A percentile compares a stretch with the other conserved stretches of the same genome.
Conservation (phyloP, 768 basidiomycete genomes). For the Tulasnella sp. region DNA sequence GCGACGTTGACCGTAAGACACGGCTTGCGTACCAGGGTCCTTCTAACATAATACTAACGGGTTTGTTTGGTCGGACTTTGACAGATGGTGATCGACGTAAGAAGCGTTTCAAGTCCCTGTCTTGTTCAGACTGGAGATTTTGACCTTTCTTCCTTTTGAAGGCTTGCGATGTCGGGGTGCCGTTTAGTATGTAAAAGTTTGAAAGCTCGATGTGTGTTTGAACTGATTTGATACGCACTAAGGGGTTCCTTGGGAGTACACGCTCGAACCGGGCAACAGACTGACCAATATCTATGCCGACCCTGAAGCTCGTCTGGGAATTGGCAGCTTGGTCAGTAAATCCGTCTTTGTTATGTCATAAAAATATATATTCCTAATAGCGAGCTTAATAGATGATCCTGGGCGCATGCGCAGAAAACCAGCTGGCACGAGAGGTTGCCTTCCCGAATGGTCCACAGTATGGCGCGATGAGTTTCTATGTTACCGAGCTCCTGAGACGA, state of each 20-base stretch:
- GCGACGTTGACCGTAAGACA: not conserved
- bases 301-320: not conserved
- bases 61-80: not conserved
- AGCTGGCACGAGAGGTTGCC: not conserved
- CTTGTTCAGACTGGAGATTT: not conserved
- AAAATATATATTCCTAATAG: not conserved
- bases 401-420: not conserved
- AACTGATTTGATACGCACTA: not conserved
- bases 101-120: not conserved
- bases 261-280: not conserved
- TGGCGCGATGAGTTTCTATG: not conserved
- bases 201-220: not conserved
- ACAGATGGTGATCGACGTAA: not conserved
- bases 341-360: not conserved
- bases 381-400: not conserved
- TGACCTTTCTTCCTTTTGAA: not conserved
- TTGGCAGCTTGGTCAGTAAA: not conserved
- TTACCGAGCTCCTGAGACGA: not conserved
- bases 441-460: not conserved
- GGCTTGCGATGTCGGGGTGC: not conserved
- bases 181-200: not conserved
- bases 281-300: not conserved
- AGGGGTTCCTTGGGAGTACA: not conserved
- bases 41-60: not conserved
- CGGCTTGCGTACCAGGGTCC: not conserved